phyloP scores from a whole-genome alignment of 345 rosid species.

The Linum tenue region DNA sequence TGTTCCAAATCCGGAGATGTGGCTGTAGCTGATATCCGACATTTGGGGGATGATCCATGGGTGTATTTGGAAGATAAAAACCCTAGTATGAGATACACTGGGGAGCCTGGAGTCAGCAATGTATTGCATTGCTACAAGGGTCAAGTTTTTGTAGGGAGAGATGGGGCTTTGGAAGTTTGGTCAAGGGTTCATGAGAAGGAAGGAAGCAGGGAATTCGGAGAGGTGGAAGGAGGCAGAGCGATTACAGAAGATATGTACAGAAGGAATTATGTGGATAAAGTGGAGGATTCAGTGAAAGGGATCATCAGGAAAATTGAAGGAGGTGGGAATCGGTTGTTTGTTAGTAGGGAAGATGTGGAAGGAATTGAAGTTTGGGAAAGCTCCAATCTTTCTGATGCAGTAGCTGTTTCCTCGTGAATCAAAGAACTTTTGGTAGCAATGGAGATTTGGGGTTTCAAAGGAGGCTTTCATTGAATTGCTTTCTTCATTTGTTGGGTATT shows the following conservation, averaged over 20 bases:
- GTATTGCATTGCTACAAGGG: slow-evolving; percentile 54
- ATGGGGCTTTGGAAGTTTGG: slow-evolving; percentile 78
- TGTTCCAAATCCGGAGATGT: slow-evolving; percentile 87
- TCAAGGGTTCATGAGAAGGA: slow-evolving; percentile 32
- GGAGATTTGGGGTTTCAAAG: not conserved
- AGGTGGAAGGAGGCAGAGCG: slow-evolving; percentile 1
- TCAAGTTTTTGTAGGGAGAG: slow-evolving; percentile 76
- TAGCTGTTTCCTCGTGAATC: slow-evolving; percentile 16
- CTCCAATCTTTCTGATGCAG: slow-evolving; percentile 25
- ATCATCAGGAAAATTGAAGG: slow-evolving; percentile 55
- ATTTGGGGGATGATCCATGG: slow-evolving; percentile 78
- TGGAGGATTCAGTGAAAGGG: slow-evolving; percentile 59
- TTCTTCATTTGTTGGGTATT: not conserved
- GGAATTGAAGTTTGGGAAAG: slow-evolving; percentile 97
- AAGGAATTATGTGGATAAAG: slow-evolving; percentile 70
- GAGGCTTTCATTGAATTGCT: not conserved
- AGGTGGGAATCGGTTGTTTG: slow-evolving; percentile 74
- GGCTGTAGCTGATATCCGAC: slow-evolving; percentile 76
- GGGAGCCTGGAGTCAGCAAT: slow-evolving; percentile 20
- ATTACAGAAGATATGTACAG: slow-evolving; percentile 29
- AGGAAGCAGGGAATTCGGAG: slow-evolving; percentile 4
- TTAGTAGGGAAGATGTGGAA: slow-evolving; percentile 56
- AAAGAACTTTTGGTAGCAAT: not conserved
- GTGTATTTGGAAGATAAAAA: slow-evolving; percentile 55
- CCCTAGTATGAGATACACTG: slow-evolving; percentile 33